Conservation (phyloP, 139 green algal genomes). For the Chlamydomonas incerta region DNA sequence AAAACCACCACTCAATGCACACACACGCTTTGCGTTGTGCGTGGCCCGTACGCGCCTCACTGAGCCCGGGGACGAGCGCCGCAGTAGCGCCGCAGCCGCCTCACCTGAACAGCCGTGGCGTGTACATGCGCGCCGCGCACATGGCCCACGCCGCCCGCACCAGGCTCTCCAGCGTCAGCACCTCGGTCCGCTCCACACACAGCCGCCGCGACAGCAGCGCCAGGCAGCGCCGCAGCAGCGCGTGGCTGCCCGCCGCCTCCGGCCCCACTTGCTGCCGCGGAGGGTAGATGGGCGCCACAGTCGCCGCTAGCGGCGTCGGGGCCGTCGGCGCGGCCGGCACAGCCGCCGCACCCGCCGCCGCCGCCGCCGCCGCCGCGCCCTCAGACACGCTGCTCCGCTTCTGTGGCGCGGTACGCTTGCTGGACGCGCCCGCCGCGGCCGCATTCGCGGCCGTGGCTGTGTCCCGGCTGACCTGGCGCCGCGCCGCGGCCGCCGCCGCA, state of each 20-base stretch:
- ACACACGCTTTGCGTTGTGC: no score
- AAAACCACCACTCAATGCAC: no score
- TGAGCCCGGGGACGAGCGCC: no score
- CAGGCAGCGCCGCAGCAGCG: not conserved
- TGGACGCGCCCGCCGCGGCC: not conserved
- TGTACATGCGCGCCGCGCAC: conserved; percentile 62
- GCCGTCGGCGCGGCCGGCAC: no score
- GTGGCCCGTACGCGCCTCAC: no score
- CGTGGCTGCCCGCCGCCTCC: not conserved
- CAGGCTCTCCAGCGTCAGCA: conserved; percentile 82
- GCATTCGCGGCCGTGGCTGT: not conserved
- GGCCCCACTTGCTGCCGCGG: not conserved
- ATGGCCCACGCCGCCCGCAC: conserved; percentile 70
- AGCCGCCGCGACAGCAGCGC: conserved; percentile 31
- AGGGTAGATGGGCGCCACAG: conserved; percentile 21
- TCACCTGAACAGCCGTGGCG: conserved; percentile 56
- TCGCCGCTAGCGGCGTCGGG: not conserved
- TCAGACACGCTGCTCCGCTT: no score
- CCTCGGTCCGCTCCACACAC: conserved; percentile 77
- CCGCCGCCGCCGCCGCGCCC: no score
- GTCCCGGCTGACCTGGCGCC: no score
- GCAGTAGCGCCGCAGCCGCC: no score
- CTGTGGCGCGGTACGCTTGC: no score
- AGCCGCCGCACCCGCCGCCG: not conserved
- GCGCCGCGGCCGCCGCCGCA: no score